Conservation (phyloP, 75 land plant species). For the Selaginella moellendorffii region DNA sequence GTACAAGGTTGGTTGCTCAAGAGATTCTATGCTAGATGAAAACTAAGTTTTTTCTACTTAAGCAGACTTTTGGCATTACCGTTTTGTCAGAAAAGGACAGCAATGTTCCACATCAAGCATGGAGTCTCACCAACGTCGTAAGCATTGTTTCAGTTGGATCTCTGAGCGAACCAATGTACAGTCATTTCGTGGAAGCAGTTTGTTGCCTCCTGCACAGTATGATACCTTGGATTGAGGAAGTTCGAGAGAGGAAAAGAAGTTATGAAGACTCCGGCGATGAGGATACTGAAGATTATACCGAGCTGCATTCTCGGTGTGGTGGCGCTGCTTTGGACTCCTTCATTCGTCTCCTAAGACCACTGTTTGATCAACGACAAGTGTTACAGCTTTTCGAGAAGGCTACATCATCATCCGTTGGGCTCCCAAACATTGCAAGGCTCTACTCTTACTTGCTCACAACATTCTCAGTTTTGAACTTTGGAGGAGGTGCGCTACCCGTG, state of each 20-base stretch:
- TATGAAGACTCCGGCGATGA: conserved; percentile 11
- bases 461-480: conserved; percentile 42
- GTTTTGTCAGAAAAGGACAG: neutral
- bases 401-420: conserved; percentile 10
- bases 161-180: neutral
- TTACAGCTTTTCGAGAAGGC: conserved; percentile 24
- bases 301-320: conserved; percentile 11
- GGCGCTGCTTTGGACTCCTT: conserved; percentile 1
- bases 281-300: conserved; percentile 8
- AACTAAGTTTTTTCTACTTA: too few relatives aligned
- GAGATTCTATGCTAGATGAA: too few relatives aligned
- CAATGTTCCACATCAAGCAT: conserved; percentile 39
- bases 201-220: conserved; percentile 40
- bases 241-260: conserved; percentile 13
- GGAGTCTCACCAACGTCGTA: conserved; percentile 60
- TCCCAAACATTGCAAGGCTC: conserved; percentile 41
- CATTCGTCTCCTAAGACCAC: conserved; percentile 26
- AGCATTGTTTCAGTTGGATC: conserved; percentile 31
- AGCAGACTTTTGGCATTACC: too few relatives aligned
- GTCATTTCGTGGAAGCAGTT: conserved; percentile 40
- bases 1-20: conserved; percentile 41
- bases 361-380: conserved; percentile 53
- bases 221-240: conserved; percentile 28
- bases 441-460: conserved; percentile 53
- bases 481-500: conserved; percentile 42